Evolutionary conservation across 371 early-diverging fungal genomes (phyloP), one percentile per base, ranked within the genome.

Genomic region (Rhizopus delemar): DNA sequence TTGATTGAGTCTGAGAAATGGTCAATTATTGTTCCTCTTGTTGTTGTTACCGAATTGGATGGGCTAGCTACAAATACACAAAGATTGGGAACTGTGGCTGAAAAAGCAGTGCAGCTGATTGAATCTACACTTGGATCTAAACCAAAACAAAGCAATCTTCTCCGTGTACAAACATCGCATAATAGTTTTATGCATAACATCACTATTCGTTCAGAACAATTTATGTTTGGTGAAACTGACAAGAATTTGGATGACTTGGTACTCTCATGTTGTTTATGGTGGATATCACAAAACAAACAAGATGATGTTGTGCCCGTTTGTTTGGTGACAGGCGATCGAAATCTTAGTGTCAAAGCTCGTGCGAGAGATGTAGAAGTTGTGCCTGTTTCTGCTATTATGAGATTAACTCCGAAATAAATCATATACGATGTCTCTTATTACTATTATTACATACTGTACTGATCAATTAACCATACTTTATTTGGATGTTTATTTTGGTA

Each of bases 181-280:
- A 81, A 85, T 48, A 86, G 86, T 45, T 86, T 85, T 48, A 70
- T 87, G 73, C 71, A 79, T 52, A 85, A 83, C 46, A 74, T 87
- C 36, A 77, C 80, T 4, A 84, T 86, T 63, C 84, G 85, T 2
- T 83, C 81, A 7, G 87, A 87, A 49, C 83, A 83, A 22, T 86
- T 87, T 60, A 75, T 81, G 29, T 86, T 80, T 69, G 85, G 85
- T 16, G 83, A 83, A 59, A 76, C 77, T 2, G 85, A 84, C 53
- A 85, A 81, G 48, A 87, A 87, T 56, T 61, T 87, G 46, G 87
- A 87, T 59, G 87, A 87, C 51, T 73, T 87, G 38, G 80, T 87
- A 38, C 69, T 87, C 7, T 85, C 85, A 1, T 63, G 78, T 6
- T 87, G 87, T 62, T 68, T 86, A 7, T 86, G 81, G 84, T 80